A percentile compares a stretch with the other conserved stretches of the same genome.
phyloP scores from a whole-genome alignment of 139 green algal genomes.

The Chlamydomonas incerta region DNA sequence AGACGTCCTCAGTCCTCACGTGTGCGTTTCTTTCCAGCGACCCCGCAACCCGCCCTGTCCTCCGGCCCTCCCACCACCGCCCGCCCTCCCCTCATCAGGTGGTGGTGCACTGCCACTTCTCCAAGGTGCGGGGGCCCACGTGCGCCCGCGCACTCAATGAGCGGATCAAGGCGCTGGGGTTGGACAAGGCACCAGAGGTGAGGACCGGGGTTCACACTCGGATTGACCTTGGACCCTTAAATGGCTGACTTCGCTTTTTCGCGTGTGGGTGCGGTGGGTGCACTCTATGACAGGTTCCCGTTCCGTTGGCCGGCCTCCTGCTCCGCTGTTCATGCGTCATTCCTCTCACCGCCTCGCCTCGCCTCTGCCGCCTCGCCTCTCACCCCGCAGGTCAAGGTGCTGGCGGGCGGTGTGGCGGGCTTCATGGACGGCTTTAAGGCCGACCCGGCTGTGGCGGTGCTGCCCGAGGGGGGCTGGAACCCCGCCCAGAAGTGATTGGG shows the following conservation, averaged over 20 bases:
- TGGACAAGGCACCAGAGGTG: not conserved
- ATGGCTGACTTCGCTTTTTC: too few relatives aligned
- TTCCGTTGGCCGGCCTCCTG: too few relatives aligned
- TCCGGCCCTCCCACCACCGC: not conserved
- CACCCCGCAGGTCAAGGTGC: constrained; percentile 20
- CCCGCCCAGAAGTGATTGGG: not conserved
- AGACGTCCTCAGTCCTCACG: too few relatives aligned
- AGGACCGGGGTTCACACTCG: too few relatives aligned
- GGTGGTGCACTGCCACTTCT: constrained; percentile 33
- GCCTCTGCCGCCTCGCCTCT: too few relatives aligned
- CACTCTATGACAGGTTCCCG: too few relatives aligned
- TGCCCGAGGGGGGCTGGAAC: constrained; percentile 25
- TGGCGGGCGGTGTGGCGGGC: constrained; percentile 17
- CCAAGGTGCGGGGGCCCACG: constrained; percentile 22
- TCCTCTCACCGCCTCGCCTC: not conserved
- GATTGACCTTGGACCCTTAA: too few relatives aligned
- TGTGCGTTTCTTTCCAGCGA: too few relatives aligned
- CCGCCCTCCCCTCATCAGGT: not conserved
- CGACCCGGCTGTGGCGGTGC: not conserved
- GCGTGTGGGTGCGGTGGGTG: too few relatives aligned
- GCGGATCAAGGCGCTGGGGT: constrained; percentile 21
- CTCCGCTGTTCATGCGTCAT: not conserved
- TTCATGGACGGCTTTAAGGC: constrained; percentile 27
- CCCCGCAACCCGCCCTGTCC: too few relatives aligned
- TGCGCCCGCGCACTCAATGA: constrained; percentile 13